Percentiles rank a stretch among this genome's conserved stretches.
Conservation (phyloP, 805 yeast species). For the Tetrapisispora pingtungensis region DNA sequence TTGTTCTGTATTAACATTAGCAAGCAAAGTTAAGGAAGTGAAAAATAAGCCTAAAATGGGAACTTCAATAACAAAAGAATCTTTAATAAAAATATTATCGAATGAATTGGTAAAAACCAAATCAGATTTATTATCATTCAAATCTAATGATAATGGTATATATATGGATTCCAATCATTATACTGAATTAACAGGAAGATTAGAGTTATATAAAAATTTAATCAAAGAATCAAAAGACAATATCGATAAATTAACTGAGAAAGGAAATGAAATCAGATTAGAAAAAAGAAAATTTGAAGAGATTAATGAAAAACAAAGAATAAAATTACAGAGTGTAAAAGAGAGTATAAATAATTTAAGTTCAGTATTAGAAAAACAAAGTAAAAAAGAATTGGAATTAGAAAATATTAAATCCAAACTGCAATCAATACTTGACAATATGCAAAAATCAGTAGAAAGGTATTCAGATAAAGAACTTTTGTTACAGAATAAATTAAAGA, state of each 20-base stretch:
- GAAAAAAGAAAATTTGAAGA: constrained; percentile 25
- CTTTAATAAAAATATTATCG: constrained; percentile 37
- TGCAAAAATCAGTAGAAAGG: constrained; percentile 15
- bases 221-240: constrained; percentile 36
- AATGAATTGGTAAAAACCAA: constrained; percentile 35
- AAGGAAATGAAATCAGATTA: constrained; percentile 25
- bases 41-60: constrained; percentile 61
- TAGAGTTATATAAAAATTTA: constrained; percentile 40
- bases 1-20: constrained; percentile 74
- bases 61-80: constrained; percentile 44
- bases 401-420: constrained; percentile 15
- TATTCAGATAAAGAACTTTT: constrained; percentile 26
- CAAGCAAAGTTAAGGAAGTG: constrained; percentile 74
- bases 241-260: constrained; percentile 31
- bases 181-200: constrained; percentile 37
- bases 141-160: constrained; percentile 48
- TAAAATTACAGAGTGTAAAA: constrained; percentile 17
- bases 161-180: constrained; percentile 53
- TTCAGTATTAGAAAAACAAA: constrained; percentile 19
- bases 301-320: constrained; percentile 19
- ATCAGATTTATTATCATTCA: constrained; percentile 51
- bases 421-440: constrained; percentile 10
- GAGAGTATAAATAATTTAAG: constrained; percentile 18
- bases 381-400: constrained; percentile 21
- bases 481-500: constrained; percentile 4